Base-by-base conservation (phyloP, 1,284 basidiomycete species). In the Ustilago vetiveriae region DNA sequence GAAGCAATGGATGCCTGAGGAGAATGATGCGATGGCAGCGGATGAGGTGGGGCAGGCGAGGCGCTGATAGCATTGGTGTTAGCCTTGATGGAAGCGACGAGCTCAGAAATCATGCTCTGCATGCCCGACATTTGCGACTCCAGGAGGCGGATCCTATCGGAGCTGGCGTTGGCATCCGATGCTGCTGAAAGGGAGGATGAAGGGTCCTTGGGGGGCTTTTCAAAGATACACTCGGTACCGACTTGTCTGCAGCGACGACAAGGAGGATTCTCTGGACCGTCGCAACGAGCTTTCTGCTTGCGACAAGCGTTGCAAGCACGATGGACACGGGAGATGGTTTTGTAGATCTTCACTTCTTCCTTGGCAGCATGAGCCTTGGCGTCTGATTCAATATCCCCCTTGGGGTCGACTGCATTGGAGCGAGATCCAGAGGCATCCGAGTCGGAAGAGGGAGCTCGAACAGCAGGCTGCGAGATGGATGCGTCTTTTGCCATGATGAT, bases 161-260 rank as follows among this genome's bases (percentile, higher is more conserved):
- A 42, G 27, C 59, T 52, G 49, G 88, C 85, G 71, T 88, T 83
- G 7, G 84, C 84, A 64, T 88, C 88, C 2, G 84, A 32, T 10
- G 38, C 44, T 22, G 17, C 19, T 1, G 41, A 33, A 0, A 43
- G 21, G 26, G 59, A 36, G 2, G 56, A 13, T 0, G 33, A 26
- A 19, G 85, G 86, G 84, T 91, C 92, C 85, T 89, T 91, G 82
- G 92, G 90, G 75, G 92, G 92, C 83, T 94, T 95, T 83, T 94
- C 94, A 82, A 94, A 96, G 41, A 96, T 84, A 79, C 93, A 96
- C 30, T 87, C 86, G 10, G 88, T 90, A 11, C 91, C 90, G 79
- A 90, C 91, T 45, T 90, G 85, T 75, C 90, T 87, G 84, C 93
- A 96, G 51, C 93, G 89, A 83, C 90, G 88, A 86, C 94, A 93